Evolutionary conservation across 441 rosid species (phyloP), one percentile per base, ranked within the genome.

Genomic region (Breynia disticha): DNA sequence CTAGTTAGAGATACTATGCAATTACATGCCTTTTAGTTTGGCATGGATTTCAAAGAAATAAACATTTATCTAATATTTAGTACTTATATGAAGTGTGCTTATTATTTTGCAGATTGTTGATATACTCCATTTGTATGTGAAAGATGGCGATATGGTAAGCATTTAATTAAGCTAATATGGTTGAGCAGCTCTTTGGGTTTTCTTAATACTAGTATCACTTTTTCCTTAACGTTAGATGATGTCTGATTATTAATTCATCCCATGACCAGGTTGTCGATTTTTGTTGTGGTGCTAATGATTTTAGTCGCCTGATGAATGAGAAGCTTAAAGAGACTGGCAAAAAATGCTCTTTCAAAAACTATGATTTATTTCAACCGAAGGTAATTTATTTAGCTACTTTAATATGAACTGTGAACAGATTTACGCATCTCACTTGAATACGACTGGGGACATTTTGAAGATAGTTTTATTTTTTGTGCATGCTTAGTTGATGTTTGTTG

Each of bases 251-350:
- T 72, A 11, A 59, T 66, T 46, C 37, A 69, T 48, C 63, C 48
- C 48, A 11, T 62, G 60, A 65, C 65, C 89, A 91, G 98, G 66
- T 88, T 63, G 91, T 91, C 19, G 98, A 91, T 73, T 86, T 86
- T 74, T 91, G 97, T 57, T 91, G 98, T 60, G 98, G 98, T 54
- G 82, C 97, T 54, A 91, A 91, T 74, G 95, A 91, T 70, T 91
- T 91, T 60, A 88, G 98, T 64, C 69, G 78, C 57, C 65, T 84
- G 54, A 77, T 84, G 95, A 87, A 81, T 62, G 58, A 41, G 63
- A 91, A 86, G 81, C 87, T 91, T 65, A 85, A 88, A 56, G 95
- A 79, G 69, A 79, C 67, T 0, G 90, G 95, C 64, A 91, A 86
- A 81, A 86, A 69, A 44, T 91, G 98, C 71, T 84, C 61, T 1